Base-by-base conservation (phyloP, 192 early-diverging fungal genomes). In the Backusella macrospora region DNA sequence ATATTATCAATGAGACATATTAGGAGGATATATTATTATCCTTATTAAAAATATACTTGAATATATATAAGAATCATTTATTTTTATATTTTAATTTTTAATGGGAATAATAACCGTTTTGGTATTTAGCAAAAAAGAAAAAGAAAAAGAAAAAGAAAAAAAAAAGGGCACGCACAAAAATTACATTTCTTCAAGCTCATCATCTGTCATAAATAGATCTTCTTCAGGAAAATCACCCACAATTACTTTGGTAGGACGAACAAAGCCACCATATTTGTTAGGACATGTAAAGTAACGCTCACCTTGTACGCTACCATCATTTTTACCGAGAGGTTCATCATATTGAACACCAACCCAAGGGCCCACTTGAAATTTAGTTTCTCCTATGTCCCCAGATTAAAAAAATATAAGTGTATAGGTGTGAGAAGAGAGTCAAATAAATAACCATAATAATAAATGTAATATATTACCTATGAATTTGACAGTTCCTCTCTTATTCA, bases 181-280 rank as follows among this genome's bases (percentile, higher is more conserved):
- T 70, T 76, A 78, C 76, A 82, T 88, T 64, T 84, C 86, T 68
- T 95, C 93, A 55, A 94, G 78, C 64, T 93, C 91, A 14, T 89
- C 93, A 68, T 90, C 90, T 4, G 83, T 80, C 55, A 66, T 77
- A 64, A 94, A 90, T 42, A 91, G 80, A 65, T 94, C 92, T 64
- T 96, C 94, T 78, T 97, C 96, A 6, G 96, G 96, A 73, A 90
- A 98, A 69, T 99, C 96, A 40, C 98, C 98, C 0, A 93, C 91
- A 15, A 80, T 81, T n/a, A 99, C 92, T 73, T 92, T 91, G 72
- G 93, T 92, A 5, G 98, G 96, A 13, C 96, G 85, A 13, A 98
- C 93, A 83, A 98, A 96, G 0, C 90, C 93, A 23, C 96, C 98
- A 71, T 94, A 86, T 6, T 91, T 90, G 23, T 83, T 73, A 9